Evolutionary conservation across 176 grass and related monocot species (phyloP), one percentile per base, ranked within the genome.

Genomic region (Triticum timopheevii): DNA sequence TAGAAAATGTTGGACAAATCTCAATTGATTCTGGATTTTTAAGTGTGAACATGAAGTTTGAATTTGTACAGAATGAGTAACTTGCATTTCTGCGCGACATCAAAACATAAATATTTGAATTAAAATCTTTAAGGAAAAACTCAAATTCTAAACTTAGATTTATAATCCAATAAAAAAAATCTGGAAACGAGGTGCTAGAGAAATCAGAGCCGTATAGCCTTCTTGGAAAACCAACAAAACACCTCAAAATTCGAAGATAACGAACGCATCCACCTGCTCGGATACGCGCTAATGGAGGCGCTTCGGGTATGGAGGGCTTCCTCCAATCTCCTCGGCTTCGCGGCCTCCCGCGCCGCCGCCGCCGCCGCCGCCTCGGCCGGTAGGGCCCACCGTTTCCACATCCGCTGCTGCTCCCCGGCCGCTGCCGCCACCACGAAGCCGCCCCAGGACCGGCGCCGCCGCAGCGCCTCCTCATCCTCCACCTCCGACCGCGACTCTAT

Each of bases 401-500:
- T 85, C 66, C 73, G 85, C 73, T 95, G 86, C 40, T 86, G 88
- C 79, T 93, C 92, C 2, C 71, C 39, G 36, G 45, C 87, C 10
- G 87, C 90, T 5, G 87, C 90, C 61, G 75, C 87, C 45, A 13
- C 87, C 31, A 76, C 90, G 36, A 92, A 82, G 34, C 80, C 84
- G n/a, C 79, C 78, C 8, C 84, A 84, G 65, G 84, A 89, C 73
- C 93, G 91, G 62, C 89, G 90, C 22, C 85, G 94, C 77, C 85
- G 89, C 65, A 89, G 92, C 38, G 87, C 85, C 61, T 81, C 88
- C 52, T 86, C 92, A 45, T 89, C 92, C 23, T 87, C 92, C 70
- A 96, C 97, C 42, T 99, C 94, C 73, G 97, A 99, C 83, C 88
- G 97, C 39, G 94, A 99, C 34, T 99, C 94, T 65, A 91, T 99